phyloP scores from a whole-genome alignment of 768 basidiomycete genomes.

The Xerocomellus chrysenteron region DNA sequence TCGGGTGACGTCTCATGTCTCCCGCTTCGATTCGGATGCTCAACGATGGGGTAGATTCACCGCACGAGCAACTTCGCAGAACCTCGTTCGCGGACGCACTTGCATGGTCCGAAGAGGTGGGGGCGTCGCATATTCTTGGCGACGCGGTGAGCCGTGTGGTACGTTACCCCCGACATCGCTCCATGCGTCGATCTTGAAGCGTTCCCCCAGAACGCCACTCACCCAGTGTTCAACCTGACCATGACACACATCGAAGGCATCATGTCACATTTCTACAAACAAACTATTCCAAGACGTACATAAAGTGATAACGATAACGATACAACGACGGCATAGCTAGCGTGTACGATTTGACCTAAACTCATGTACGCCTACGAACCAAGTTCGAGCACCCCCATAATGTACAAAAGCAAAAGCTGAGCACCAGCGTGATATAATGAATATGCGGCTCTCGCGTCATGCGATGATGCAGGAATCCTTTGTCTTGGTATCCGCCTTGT shows the following conservation, averaged over 20 bases:
- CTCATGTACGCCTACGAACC: not conserved
- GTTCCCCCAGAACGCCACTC: conserved; percentile 67
- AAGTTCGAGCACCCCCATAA: not conserved
- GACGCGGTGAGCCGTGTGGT: conserved; percentile 63
- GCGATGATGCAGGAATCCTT: conserved; percentile 31
- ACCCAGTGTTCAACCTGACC: conserved; percentile 76
- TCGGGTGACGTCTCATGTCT: conserved; percentile 7
- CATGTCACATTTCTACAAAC: conserved; percentile 73
- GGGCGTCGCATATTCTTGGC: conserved; percentile 55
- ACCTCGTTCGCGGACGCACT: conserved; percentile 54
- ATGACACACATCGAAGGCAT: conserved; percentile 63
- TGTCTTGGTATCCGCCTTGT: conserved; percentile 19
- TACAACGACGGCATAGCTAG: not conserved
- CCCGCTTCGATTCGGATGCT: not conserved
- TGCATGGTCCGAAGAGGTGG: conserved; percentile 68
- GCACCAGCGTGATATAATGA: not conserved
- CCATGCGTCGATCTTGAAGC: not conserved
- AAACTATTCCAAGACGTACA: conserved; percentile 43
- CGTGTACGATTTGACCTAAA: conserved; percentile 1
- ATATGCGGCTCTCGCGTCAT: conserved; percentile 13
- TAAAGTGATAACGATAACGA: not conserved
- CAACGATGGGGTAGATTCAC: conserved; percentile 24
- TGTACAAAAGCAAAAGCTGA: not conserved
- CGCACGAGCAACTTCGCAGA: conserved; percentile 34
- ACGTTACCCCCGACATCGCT: conserved; percentile 22